Evolutionary conservation across 345 rosid genomes (phyloP).

Genomic region (Cardamine resedifolia): DNA sequence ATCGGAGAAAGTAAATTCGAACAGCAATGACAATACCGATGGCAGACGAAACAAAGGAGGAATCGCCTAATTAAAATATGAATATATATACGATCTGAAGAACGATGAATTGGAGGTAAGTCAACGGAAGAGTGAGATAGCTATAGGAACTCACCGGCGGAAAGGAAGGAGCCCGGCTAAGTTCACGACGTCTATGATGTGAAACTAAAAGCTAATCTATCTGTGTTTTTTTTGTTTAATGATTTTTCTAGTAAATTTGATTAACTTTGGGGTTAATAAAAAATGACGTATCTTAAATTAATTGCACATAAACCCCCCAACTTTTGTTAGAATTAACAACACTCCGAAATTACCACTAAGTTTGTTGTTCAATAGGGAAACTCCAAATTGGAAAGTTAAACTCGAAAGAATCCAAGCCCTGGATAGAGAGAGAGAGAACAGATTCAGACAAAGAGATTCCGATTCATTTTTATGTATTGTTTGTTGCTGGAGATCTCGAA

Average conservation of each 20-base stretch:
- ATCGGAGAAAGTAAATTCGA: neutral
- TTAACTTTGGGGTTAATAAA: neutral
- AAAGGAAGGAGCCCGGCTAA: conserved; percentile 2
- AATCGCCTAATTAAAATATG: neutral
- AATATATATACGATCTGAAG: neutral
- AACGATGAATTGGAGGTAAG: neutral
- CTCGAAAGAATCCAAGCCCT: neutral
- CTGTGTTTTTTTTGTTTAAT: too few relatives aligned
- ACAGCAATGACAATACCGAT: neutral
- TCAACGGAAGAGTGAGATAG: neutral
- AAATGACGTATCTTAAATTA: neutral
- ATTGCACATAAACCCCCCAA: conserved; percentile 25
- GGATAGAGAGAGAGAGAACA: neutral
- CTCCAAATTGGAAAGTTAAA: neutral
- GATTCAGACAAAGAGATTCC: neutral
- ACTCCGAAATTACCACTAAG: neutral
- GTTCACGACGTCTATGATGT: conserved; percentile 11
- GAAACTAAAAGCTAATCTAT: conserved; percentile 2
- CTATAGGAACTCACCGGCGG: conserved; percentile 16
- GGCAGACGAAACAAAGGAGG: neutral
- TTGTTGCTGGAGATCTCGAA: too few relatives aligned
- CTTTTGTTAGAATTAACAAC: neutral
- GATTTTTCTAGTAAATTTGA: neutral
- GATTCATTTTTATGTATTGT: too few relatives aligned
- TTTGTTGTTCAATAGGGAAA: too few relatives aligned